These are phyloP conservation scores for Scheffersomyces ergatensis DNA, from an alignment of 805 yeast genomes.

Conservation along the genomic window DNA sequence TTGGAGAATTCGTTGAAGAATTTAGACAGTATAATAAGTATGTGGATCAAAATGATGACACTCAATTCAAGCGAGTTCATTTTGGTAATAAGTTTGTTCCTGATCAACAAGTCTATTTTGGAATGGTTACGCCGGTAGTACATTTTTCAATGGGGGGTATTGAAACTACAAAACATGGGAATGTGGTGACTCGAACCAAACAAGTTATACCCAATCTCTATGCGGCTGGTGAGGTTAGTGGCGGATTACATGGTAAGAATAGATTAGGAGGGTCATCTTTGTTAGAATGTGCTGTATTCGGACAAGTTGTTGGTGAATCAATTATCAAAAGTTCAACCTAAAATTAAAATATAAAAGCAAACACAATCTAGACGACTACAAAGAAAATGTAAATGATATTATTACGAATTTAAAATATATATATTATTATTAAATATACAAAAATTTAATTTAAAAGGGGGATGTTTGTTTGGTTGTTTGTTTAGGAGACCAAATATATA, in stretches of 20 bases:
- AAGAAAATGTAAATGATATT: background rate
- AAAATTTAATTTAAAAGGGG: background rate
- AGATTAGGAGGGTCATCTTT: conserved; percentile 60
- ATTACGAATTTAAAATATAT: conserved; percentile 1
- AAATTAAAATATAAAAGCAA: too few relatives aligned
- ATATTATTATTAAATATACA: conserved; percentile 1
- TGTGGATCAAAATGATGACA: conserved; percentile 18
- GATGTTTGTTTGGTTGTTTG: background rate
- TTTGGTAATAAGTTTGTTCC: conserved; percentile 20
- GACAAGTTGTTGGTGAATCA: conserved; percentile 19
- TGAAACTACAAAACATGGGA: conserved; percentile 46
- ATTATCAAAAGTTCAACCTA: conserved; percentile 1
- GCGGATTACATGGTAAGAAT: conserved; percentile 66
- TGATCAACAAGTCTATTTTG: conserved; percentile 37
- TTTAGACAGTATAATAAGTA: conserved; percentile 14
- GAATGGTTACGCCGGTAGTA: conserved; percentile 58
- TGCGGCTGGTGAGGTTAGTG: conserved; percentile 68
- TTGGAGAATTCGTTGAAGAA: conserved; percentile 7
- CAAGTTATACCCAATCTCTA: conserved; percentile 43
- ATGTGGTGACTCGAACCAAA: conserved; percentile 32
- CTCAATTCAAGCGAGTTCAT: conserved; percentile 27
- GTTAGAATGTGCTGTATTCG: conserved; percentile 61
- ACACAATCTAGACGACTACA: too few relatives aligned
- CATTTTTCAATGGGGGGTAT: conserved; percentile 76
- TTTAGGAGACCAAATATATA: too few relatives aligned